phyloP scores from a whole-genome alignment of 2,329 filamentous ascomycete species.

The Achaetomium macrosporum region DNA sequence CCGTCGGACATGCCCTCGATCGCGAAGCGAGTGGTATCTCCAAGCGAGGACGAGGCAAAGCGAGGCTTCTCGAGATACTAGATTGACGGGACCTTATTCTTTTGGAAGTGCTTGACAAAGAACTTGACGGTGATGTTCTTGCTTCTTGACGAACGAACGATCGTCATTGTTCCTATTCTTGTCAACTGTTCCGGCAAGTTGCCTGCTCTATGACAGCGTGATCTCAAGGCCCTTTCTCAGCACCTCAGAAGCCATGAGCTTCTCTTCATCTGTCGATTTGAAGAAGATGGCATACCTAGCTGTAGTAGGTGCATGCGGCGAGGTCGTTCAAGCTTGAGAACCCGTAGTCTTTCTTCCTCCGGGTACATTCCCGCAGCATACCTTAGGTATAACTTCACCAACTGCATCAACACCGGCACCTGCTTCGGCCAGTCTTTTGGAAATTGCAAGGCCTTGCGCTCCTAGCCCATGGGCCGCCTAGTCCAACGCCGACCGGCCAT shows the following conservation, averaged over 20 bases:
- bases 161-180: constrained; percentile 32
- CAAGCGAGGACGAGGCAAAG: no score
- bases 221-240: constrained; percentile 33
- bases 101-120: constrained; percentile 28
- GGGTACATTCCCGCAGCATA: no score
- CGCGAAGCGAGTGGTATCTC: constrained; percentile 31
- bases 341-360: no score
- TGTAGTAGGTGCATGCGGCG: no score
- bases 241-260: constrained; percentile 15
- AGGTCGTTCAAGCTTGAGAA: no score
- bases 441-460: no score
- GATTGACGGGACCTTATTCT: constrained; percentile 31
- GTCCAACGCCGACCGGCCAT: background rate
- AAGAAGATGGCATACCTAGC: no score
- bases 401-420: no score
- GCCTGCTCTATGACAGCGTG: constrained; percentile 33
- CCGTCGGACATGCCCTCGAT: constrained; percentile 35
- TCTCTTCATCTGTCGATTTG: background rate
- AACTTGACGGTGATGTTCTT: constrained; percentile 27
- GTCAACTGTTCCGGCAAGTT: constrained; percentile 37
- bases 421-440: no score
- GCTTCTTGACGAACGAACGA: constrained; percentile 27
- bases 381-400: no score
- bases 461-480: background rate
- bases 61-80: no score